These are phyloP conservation scores for Simplicillium sp. DNA, from an alignment of 2,329 filamentous ascomycete species.

Conservation along the genomic window DNA sequence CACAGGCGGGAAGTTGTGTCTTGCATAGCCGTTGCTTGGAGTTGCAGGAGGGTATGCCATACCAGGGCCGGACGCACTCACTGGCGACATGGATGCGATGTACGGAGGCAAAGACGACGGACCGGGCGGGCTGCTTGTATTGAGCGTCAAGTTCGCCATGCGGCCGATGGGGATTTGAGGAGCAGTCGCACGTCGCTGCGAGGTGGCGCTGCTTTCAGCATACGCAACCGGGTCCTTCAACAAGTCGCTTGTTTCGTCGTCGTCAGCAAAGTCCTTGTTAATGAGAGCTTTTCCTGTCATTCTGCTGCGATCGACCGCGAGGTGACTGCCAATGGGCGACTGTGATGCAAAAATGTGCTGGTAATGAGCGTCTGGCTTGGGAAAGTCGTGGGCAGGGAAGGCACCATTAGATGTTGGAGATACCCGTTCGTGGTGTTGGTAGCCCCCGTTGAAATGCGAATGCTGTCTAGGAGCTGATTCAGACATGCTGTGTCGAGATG, in stretches of 20 bases:
- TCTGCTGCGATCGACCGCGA: slow-evolving; percentile 45
- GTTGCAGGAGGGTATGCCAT: slow-evolving; percentile 13
- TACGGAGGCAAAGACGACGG: slow-evolving; percentile 45
- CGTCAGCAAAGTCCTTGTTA: slow-evolving; percentile 52
- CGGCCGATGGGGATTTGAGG: slow-evolving; percentile 61
- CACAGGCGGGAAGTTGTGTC: slow-evolving; percentile 68
- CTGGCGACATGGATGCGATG: slow-evolving; percentile 45
- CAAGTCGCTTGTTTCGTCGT: slow-evolving; percentile 64
- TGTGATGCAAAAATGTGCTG: slow-evolving; percentile 63
- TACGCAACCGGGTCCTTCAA: slow-evolving; percentile 64
- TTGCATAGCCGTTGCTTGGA: slow-evolving; percentile 11
- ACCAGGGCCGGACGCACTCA: slow-evolving; percentile 24
- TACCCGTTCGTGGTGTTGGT: slow-evolving; percentile 51
- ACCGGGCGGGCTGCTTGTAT: slow-evolving; percentile 42
- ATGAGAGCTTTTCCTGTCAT: slow-evolving; percentile 64
- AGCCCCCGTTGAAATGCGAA: slow-evolving; percentile 52
- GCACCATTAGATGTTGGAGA: slow-evolving; percentile 49
- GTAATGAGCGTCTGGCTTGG: slow-evolving; percentile 47
- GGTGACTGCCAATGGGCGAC: slow-evolving; percentile 61
- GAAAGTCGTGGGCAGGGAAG: slow-evolving; percentile 45
- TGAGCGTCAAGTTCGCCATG: slow-evolving; percentile 62
- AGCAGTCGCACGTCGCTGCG: slow-evolving; percentile 58
- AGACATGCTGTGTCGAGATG: slow-evolving; percentile 16
- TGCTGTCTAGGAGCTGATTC: slow-evolving; percentile 27
- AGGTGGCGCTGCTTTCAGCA: slow-evolving; percentile 46